Evolutionary conservation across 345 rosid species (phyloP).

Genomic region (Microcos paniculata): DNA sequence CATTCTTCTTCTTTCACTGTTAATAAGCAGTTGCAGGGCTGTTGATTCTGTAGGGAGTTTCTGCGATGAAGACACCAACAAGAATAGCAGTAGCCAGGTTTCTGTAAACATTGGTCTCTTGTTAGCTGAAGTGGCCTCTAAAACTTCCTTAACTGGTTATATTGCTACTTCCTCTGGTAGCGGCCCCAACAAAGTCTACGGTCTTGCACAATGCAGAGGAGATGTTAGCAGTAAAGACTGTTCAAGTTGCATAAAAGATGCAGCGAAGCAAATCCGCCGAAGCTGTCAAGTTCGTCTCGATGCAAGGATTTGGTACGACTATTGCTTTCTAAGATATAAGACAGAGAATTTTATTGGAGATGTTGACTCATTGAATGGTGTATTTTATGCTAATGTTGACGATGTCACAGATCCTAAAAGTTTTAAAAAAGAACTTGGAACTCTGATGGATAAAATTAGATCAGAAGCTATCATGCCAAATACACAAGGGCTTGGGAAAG

Average conservation of each 20-base stretch:
- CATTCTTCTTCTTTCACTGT: neutral
- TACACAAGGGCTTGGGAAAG: slow-evolving; percentile 60
- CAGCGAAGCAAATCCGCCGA: slow-evolving; percentile 50
- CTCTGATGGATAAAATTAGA: slow-evolving; percentile 40
- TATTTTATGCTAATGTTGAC: slow-evolving; percentile 43
- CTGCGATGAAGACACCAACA: slow-evolving; percentile 40
- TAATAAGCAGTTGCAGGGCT: slow-evolving; percentile 9
- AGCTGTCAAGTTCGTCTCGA: slow-evolving; percentile 53
- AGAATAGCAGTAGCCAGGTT: slow-evolving; percentile 28
- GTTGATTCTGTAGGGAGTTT: slow-evolving; percentile 52
- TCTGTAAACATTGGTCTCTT: slow-evolving; percentile 44
- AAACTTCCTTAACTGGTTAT: slow-evolving; percentile 38
- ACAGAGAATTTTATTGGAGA: slow-evolving; percentile 36
- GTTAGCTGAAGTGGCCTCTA: slow-evolving; percentile 34
- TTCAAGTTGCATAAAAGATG: slow-evolving; percentile 52
- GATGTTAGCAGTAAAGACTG: slow-evolving; percentile 53
- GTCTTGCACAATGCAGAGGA: slow-evolving; percentile 72
- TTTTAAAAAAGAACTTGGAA: slow-evolving; percentile 47
- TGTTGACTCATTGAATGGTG: slow-evolving; percentile 44
- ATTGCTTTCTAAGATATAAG: slow-evolving; percentile 57
- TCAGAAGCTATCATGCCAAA: slow-evolving; percentile 40
- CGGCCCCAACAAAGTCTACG: slow-evolving; percentile 46
- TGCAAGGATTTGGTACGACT: slow-evolving; percentile 61
- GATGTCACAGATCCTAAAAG: slow-evolving; percentile 46
- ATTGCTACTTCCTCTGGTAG: slow-evolving; percentile 34